Evolutionary conservation across 1,284 basidiomycete genomes (phyloP), one percentile per base, ranked within the genome.

Genomic region (Microbotryomycetes sp.): DNA sequence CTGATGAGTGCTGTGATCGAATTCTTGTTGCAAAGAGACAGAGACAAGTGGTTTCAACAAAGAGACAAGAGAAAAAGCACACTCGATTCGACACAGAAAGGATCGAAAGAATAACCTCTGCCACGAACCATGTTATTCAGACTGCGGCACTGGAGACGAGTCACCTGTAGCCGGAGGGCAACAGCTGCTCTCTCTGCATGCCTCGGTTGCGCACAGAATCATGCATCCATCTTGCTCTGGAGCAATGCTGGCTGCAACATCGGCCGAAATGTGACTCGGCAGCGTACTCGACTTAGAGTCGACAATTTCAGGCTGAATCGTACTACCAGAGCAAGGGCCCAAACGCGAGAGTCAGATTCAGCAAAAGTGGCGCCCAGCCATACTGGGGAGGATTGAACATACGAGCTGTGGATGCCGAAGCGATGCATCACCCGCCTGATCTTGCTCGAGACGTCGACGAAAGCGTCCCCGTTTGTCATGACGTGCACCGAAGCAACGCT

Each of bases 401-500:
- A 71, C 70, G 65, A 67, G n/a, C 88, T 92, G 78, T 98, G 96
- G 64, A 99, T 92, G 45, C 93, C 93, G 72, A 89, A 89, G 49
- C 86, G 69, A 76, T 98, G 96, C 59, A 98, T 80, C 1, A 82
- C 83, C 72, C 84, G 83, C 62, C 93, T 81, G 66, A 98, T 93
- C 55, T 88, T 82, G 52, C 82, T 83, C 3, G 92, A 91, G 50
- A 96, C 84, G 4, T 82, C 83, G 89, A 97, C 97, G 76, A 97
- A 97, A 16, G 75, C 73, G 72, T 96, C 89, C 63, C 84, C 82
- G 49, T 82, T 81, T 26, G 93, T 86, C 65, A 91, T 83, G 52
- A 99, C 89, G 77, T 99, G 96, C 22, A 99, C 92, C 0, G 89
- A 93, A 4, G 94, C 94, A 42, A 98, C 89, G 56, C 92, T 85